phyloP scores from a whole-genome alignment of 2,329 filamentous ascomycete species.

The Harringtonia lauricola region DNA sequence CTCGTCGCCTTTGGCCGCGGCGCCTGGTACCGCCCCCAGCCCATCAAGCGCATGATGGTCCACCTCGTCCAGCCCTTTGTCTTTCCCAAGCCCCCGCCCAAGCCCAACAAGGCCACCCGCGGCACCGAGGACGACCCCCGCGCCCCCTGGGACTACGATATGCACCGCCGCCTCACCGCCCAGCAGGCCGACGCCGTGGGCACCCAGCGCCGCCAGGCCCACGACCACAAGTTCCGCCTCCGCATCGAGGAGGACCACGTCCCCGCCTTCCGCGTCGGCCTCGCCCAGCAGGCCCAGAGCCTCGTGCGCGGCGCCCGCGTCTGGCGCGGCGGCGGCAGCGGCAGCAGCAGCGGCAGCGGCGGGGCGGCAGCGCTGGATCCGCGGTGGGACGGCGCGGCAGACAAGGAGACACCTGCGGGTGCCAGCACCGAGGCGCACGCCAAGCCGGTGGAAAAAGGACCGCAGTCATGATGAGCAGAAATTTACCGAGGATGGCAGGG shows the following conservation, averaged over 20 bases:
- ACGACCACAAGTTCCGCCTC: constrained; percentile 13
- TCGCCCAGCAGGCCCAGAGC: constrained; percentile 50
- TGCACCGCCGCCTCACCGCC: constrained; percentile 27
- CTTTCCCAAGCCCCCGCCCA: constrained; percentile 63
- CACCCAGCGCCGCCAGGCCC: constrained; percentile 11
- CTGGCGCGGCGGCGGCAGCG: constrained; percentile 37
- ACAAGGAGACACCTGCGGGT: too few relatives aligned
- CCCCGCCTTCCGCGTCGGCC: constrained; percentile 25
- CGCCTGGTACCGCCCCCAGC: constrained; percentile 57
- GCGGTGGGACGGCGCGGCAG: neutral
- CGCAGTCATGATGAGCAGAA: too few relatives aligned
- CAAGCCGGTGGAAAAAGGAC: too few relatives aligned
- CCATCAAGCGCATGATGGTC: constrained; percentile 88
- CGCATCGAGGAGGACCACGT: constrained; percentile 22
- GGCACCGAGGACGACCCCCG: constrained; percentile 12
- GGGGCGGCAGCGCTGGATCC: neutral
- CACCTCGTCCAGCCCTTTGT: constrained; percentile 81
- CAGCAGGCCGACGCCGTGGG: constrained; percentile 18
- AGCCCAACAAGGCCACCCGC: constrained; percentile 24
- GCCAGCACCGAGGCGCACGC: too few relatives aligned
- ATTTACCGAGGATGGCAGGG: too few relatives aligned
- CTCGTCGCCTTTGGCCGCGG: constrained; percentile 19
- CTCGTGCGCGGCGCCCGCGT: constrained; percentile 47
- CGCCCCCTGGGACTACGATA: constrained; percentile 52
- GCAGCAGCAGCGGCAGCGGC: constrained; percentile 1